Base-by-base conservation (phyloP, 495 filamentous ascomycete species). In the Annulohypoxylon nitens region DNA sequence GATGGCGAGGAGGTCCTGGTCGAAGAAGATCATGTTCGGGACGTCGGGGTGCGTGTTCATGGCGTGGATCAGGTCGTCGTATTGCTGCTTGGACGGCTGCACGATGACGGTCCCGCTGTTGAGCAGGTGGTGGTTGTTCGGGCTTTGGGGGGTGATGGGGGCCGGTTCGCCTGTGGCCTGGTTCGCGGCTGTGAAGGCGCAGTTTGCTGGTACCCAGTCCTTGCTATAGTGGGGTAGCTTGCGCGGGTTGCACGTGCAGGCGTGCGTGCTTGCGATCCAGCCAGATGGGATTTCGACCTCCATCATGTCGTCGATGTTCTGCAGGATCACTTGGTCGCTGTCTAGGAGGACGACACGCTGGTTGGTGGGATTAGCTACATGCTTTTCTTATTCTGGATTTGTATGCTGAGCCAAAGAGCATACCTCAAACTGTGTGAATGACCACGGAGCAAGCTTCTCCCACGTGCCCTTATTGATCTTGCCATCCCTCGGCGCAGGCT, bases 301-400 rank as follows among this genome's bases (percentile, higher is more conserved):
- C 80, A 83, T 83, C 76, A 84, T 78, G 33, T 83, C 75, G 54
- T 83, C 82, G 69, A 82, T 81, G 62, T 81, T 82, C 34, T 79
- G 69, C 11, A 81, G 77, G 45, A 83, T 78, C 53, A 81, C 67
- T 43, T 84, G 79, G 67, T 82, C 81, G 66, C 77, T 80, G 63
- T 81, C 78, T 9, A 81, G 80, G 14, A 83, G 79, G 43, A 83
- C 81, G 48, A 83, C 78, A 12, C 81, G 75, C 80, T 82, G 51
- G 30, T 6, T 14, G 2, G 9, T 18, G 2, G 1, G 0, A 33
- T 69, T 36, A 69, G 70, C 33, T 11, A 6, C 50, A 1, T 4
- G 4, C 10, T 64, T 18, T 36, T 6, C 12, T 3, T 6, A 57
- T 37, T 23, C 33, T 68, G 45, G 1, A 9, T 25, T 23, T 23